phyloP scores from a whole-genome alignment of 202 grass and related monocot genomes.

The Panicum hallii region DNA sequence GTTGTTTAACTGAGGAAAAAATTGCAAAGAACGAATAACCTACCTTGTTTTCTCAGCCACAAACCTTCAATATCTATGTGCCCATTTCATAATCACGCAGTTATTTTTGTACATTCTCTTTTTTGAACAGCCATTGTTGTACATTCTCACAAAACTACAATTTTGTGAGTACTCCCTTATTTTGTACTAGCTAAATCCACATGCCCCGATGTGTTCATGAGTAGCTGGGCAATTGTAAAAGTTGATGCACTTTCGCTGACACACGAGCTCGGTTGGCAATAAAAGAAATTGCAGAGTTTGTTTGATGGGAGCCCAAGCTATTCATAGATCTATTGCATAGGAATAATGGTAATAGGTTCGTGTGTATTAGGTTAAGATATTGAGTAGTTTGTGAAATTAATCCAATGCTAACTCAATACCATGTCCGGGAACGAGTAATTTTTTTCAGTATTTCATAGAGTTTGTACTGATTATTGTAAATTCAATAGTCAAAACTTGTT shows the following conservation, averaged over 20 bases:
- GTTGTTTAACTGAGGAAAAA: neutral
- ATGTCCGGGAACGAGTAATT: neutral
- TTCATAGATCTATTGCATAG: neutral
- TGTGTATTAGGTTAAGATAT: neutral
- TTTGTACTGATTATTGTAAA: neutral
- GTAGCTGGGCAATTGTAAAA: neutral
- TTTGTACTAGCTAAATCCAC: neutral
- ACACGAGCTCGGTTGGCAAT: neutral
- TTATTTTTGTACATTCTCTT: neutral
- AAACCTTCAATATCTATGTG: neutral
- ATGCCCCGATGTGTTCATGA: neutral
- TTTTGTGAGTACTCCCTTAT: neutral
- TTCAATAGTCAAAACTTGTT: no score
- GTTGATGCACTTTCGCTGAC: neutral
- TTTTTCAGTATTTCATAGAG: neutral
- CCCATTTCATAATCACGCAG: neutral
- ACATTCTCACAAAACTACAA: neutral
- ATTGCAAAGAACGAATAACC: neutral
- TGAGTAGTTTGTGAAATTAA: neutral
- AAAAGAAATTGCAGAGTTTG: neutral
- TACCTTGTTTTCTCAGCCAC: neutral
- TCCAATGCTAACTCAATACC: neutral
- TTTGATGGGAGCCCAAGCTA: neutral
- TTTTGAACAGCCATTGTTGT: neutral
- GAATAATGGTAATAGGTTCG: neutral